A percentile compares a stretch with the other conserved stretches of the same genome.
These are phyloP conservation scores for Zymoseptoria ardabiliae DNA, from an alignment of 2,329 filamentous ascomycete genomes.

Conservation along the genomic window DNA sequence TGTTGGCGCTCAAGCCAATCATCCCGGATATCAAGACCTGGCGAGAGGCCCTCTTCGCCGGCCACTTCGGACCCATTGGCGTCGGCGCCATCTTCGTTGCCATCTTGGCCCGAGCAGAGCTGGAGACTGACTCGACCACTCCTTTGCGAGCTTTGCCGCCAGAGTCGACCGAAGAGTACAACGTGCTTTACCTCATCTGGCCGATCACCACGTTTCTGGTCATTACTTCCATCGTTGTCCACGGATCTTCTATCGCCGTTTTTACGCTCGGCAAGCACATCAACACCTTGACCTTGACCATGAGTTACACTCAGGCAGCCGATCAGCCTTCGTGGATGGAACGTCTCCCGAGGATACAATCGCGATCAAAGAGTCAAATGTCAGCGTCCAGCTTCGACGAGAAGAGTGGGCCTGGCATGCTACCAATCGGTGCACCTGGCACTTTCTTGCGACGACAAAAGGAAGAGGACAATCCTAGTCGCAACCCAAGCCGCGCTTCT, in stretches of 20 bases:
- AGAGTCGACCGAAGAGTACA: constrained; percentile 52
- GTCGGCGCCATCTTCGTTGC: constrained; percentile 95
- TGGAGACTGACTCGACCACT: constrained; percentile 67
- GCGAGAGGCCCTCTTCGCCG: constrained; percentile 93
- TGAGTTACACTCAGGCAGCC: constrained; percentile 88
- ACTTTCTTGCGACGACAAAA: constrained; percentile 73
- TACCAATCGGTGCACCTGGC: constrained; percentile 64
- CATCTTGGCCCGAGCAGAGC: constrained; percentile 84
- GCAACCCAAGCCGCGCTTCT: constrained; percentile 54
- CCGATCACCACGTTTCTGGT: constrained; percentile 92
- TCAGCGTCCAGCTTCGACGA: constrained; percentile 58
- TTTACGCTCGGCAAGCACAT: constrained; percentile 97
- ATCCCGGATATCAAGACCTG: constrained; percentile 98
- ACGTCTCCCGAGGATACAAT: constrained; percentile 72
- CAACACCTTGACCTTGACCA: constrained; percentile 88
- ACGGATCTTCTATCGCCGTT: constrained; percentile 95
- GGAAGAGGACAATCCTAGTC: constrained; percentile 62
- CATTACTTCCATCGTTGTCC: constrained; percentile 86
- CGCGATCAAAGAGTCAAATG: constrained; percentile 72
- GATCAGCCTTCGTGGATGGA: constrained; percentile 96
- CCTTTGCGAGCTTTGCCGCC: constrained; percentile 56
- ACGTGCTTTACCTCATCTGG: constrained; percentile 82
- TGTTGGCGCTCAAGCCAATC: constrained; percentile 81
- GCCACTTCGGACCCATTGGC: constrained; percentile 95
- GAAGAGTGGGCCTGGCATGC: constrained; percentile 52